Conservation (phyloP, 2,329 filamentous ascomycete species). For the Stachybotrys elegans region DNA sequence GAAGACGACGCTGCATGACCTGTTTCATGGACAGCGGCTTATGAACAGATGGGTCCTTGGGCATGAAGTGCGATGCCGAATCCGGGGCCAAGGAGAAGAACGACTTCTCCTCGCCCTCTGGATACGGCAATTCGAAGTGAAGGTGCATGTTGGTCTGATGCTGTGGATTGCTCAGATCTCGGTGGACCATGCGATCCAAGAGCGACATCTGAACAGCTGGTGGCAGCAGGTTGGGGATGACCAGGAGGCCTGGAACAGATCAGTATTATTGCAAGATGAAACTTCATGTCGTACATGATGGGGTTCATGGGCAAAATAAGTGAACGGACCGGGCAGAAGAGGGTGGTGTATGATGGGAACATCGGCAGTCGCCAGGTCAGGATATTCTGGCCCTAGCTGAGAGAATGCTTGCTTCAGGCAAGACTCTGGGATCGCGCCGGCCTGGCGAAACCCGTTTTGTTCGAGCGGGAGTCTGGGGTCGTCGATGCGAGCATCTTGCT, state of each 20-base stretch:
- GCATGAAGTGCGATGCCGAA: slow-evolving; percentile 51
- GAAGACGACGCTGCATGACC: slow-evolving; percentile 73
- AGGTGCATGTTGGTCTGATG: slow-evolving; percentile 90
- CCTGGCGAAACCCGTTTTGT: slow-evolving; percentile 39
- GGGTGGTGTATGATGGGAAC: slow-evolving; percentile 58
- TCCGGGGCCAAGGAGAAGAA: slow-evolving; percentile 50
- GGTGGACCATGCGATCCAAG: slow-evolving; percentile 70
- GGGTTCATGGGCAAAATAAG: no score
- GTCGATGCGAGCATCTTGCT: slow-evolving; percentile 51
- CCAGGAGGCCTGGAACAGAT: slow-evolving; percentile 61
- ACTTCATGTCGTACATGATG: background rate
- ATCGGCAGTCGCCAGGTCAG: slow-evolving; percentile 28
- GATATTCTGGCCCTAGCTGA: slow-evolving; percentile 29
- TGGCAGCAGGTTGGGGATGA: slow-evolving; percentile 72
- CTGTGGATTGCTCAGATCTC: slow-evolving; percentile 63
- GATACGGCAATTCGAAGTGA: slow-evolving; percentile 68
- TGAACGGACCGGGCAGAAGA: slow-evolving; percentile 59
- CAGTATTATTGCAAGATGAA: slow-evolving; percentile 1
- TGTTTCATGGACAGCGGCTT: slow-evolving; percentile 64
- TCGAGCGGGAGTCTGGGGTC: slow-evolving; percentile 37
- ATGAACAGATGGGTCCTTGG: slow-evolving; percentile 70
- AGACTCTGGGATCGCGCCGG: slow-evolving; percentile 36
- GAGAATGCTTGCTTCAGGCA: slow-evolving; percentile 39
- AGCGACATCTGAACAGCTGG: slow-evolving; percentile 62
- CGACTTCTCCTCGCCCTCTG: slow-evolving; percentile 29